A percentile compares a stretch with the other conserved stretches of the same genome.
phyloP scores from a whole-genome alignment of 2,329 filamentous ascomycete species.

The Colletotrichum magnum region DNA sequence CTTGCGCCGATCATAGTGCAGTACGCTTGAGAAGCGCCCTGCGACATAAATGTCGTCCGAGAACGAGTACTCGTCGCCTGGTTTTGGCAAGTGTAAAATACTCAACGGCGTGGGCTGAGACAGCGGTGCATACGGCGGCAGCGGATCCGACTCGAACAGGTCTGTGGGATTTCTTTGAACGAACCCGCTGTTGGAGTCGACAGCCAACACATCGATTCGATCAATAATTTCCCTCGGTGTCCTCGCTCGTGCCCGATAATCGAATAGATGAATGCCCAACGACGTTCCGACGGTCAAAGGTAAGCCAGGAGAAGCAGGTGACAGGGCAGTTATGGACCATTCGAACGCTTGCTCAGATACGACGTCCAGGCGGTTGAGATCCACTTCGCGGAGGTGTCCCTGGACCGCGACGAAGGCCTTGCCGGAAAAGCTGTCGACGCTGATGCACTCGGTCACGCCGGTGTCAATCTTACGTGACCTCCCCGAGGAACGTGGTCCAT shows the following conservation, averaged over 20 bases:
- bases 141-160: conserved; percentile 67
- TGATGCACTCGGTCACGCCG: conserved; percentile 84
- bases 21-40: conserved; percentile 88
- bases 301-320: conserved; percentile 73
- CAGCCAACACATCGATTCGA: conserved; percentile 34
- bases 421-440: conserved; percentile 77
- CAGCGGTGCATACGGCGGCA: conserved; percentile 76
- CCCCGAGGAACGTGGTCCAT: conserved; percentile 60
- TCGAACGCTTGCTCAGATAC: conserved; percentile 81
- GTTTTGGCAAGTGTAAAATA: conserved; percentile 81
- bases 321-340: conserved; percentile 87
- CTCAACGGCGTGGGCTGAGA: conserved; percentile 86
- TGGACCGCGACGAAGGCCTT: conserved; percentile 86
- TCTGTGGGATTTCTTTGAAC: conserved; percentile 44
- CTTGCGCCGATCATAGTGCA: conserved; percentile 90
- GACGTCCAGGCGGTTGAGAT: conserved; percentile 80
- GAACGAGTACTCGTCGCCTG: conserved; percentile 65
- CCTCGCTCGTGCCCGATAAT: conserved; percentile 69
- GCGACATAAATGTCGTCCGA: conserved; percentile 89
- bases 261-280: conserved; percentile 85
- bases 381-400: conserved; percentile 83
- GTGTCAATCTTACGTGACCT: conserved; percentile 78
- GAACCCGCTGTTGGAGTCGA: conserved; percentile 52
- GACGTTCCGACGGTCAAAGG: conserved; percentile 90
- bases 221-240: conserved; percentile 47